Base-by-base conservation (phyloP, 495 filamentous ascomycete species). In the Pseudomonodictys pantanalensis region DNA sequence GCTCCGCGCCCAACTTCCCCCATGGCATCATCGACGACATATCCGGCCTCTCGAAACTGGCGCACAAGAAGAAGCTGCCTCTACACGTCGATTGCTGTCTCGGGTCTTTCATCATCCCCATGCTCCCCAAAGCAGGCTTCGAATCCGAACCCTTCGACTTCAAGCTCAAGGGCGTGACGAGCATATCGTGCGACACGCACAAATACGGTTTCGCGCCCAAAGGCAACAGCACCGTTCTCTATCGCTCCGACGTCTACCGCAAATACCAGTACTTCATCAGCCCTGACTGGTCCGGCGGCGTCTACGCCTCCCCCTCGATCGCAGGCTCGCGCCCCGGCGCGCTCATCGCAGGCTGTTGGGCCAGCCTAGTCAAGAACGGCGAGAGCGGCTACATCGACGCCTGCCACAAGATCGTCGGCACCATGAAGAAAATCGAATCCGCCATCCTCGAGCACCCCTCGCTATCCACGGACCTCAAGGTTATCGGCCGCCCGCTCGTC, bases 181-280 rank as follows among this genome's bases (percentile, higher is more conserved):
- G 84, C 69, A 97, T 99, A 72, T 87, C 83, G 65, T 95, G 92
- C 69, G 93, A 99, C 71, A 99, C 93, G 26, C 93, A 98, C 77
- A 98, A 98, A 73, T 98, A 99, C 72, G 93, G 93, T 23, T 99
- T 99, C 73, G 95, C 93, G 0, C 93, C 93, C 22, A 97, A 97
- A 75, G 93, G 93, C 52, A 97, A 93, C 78, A 90, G 85, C 25
- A 92, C 91, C 8, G 75, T 96, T 17, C 82, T 99, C 52, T 97
- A 97, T 78, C 90, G 95, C 67, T 89, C 81, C 52, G 77, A 83
- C 38, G 73, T 81, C 41, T 83, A 95, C 45, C 85, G 93, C 58
- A 79, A 80, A 32, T 88, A 96, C 70, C 93, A 97, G 71, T 99
- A 99, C 78, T 97, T 96, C 73, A 83, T 99, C 72, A 91, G 88